These are phyloP conservation scores for Strobilomyces dryophilus DNA, from an alignment of 768 basidiomycete genomes.

Conservation along the genomic window DNA sequence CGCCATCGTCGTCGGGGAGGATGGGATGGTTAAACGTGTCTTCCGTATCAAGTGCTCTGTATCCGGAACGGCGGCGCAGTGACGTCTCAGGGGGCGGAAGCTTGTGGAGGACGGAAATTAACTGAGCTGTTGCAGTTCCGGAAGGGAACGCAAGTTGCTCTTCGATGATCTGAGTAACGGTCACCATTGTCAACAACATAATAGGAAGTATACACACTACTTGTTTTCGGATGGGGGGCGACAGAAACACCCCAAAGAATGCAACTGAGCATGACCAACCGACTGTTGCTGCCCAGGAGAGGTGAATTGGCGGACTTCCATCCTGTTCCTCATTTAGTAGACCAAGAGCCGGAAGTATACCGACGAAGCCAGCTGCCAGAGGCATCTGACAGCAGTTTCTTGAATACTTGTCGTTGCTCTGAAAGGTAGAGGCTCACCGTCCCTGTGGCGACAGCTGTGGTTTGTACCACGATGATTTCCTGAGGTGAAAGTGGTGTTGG, in stretches of 20 bases:
- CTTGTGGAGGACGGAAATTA: conserved; percentile 86
- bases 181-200: conserved; percentile 5
- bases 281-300: conserved; percentile 71
- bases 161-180: conserved; percentile 67
- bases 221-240: conserved; percentile 91
- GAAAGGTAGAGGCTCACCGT: conserved; percentile 32
- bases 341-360: conserved; percentile 86
- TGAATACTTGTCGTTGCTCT: neutral
- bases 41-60: conserved; percentile 38
- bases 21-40: conserved; percentile 23
- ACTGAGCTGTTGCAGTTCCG: conserved; percentile 93
- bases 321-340: conserved; percentile 73
- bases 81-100: conserved; percentile 62
- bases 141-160: conserved; percentile 94
- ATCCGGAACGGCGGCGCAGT: conserved; percentile 54
- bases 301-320: conserved; percentile 67
- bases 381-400: conserved; percentile 52
- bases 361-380: conserved; percentile 83
- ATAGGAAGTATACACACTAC: conserved; percentile 52
- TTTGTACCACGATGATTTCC: conserved; percentile 92
- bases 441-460: conserved; percentile 93
- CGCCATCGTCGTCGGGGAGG: conserved; percentile 1
- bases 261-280: conserved; percentile 90
- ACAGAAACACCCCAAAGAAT: conserved; percentile 98
- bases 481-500: conserved; percentile 78